Evolutionary conservation across 2,329 filamentous ascomycete genomes (phyloP), one percentile per base, ranked within the genome.

Genomic region (Fusarium pseudonygamai): DNA sequence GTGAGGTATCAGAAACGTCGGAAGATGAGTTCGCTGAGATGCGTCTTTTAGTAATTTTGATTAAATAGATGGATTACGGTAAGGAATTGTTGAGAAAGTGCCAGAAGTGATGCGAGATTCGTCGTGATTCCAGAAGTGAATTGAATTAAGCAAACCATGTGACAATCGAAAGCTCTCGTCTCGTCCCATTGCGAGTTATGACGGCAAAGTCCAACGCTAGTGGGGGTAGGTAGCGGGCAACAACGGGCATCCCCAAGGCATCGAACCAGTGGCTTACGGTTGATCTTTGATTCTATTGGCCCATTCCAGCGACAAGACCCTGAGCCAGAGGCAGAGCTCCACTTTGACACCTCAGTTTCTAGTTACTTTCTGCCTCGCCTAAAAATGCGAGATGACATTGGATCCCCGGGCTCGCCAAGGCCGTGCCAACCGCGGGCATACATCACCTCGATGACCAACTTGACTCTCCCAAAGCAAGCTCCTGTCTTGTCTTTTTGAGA

Each of bases 1-100:
- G 30, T 18, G 32, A 32, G 43, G 43, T 66, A 39, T 68, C 42
- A 49, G 57, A 36, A 47, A n/a, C 37, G 46, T 49, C 36, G 24
- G n/a, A 37, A 43, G 62, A 47, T 83, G 80, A 72, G 82, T 84
- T 56, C 28, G 76, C 82, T 84, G 37, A 53, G 28, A 39, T 26
- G 24, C 59, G 69, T 57, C 56, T 78, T 77, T 78, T 36, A 46
- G 46, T 42, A 6, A n/a, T 20, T 46, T 36, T 15, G 26, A 30
- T 64, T 69, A 64, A 45, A 32, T 49, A 64, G 15, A 39, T 46
- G n/a, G 65, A 14, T 28, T n/a, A n/a, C 14, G 20, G 24, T 26
- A 45, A 43, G 13, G 14, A 22, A 47, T 28, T 18, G 12, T n/a
- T 30, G 12, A 52, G 66, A 55, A 58, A 62, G 47, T 52, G 49